Evolutionary conservation across 2,329 filamentous ascomycete species (phyloP).

Genomic region (Aspergillus sp.): DNA sequence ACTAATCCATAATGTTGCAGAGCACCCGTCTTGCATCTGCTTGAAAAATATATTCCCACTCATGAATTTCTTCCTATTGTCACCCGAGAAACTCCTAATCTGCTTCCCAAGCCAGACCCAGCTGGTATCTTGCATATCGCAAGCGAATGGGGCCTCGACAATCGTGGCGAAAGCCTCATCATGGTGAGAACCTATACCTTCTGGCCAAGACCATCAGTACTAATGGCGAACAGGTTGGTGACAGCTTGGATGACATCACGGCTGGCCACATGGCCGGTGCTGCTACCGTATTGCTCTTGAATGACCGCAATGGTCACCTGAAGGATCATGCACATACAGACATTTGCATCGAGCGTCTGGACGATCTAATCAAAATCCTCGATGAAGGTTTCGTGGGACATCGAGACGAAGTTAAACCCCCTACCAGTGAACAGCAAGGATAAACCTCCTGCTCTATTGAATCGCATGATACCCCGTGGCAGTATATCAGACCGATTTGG

Average conservation of each 20-base stretch:
- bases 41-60: slow-evolving; percentile 66
- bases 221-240: slow-evolving; percentile 48
- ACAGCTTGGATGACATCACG: slow-evolving; percentile 89
- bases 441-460: neutral
- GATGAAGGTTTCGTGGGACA: slow-evolving; percentile 67
- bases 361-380: slow-evolving; percentile 71
- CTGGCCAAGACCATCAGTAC: neutral
- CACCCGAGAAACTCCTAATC: slow-evolving; percentile 68
- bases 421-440: slow-evolving; percentile 5
- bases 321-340: slow-evolving; percentile 72
- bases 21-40: slow-evolving; percentile 38
- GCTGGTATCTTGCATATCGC: slow-evolving; percentile 86
- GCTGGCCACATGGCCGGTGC: slow-evolving; percentile 79
- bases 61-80: slow-evolving; percentile 72
- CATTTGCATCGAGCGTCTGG: slow-evolving; percentile 64
- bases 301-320: slow-evolving; percentile 71
- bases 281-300: slow-evolving; percentile 81
- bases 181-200: slow-evolving; percentile 22
- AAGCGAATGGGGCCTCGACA: slow-evolving; percentile 62
- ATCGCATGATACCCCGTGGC: no score
- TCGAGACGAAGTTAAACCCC: slow-evolving; percentile 12
- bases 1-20: slow-evolving; percentile 14
- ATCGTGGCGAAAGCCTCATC: slow-evolving; percentile 38
- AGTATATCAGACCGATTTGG: no score
- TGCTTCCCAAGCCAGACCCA: slow-evolving; percentile 74